phyloP scores from a whole-genome alignment of 1,139 yeast species.

The Neolecta irregularis region DNA sequence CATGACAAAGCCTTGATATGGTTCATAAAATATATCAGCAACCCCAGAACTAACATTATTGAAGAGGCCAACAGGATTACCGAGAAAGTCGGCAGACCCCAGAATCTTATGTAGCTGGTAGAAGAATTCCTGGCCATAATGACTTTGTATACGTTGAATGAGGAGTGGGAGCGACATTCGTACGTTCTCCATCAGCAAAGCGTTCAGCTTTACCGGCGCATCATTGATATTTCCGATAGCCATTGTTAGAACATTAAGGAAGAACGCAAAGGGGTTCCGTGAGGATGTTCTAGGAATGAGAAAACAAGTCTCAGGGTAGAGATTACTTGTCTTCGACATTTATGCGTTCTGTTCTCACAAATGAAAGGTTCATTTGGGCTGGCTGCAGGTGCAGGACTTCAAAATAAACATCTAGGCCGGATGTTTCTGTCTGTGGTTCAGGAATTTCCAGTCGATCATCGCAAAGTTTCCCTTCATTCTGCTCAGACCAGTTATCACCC shows the following conservation, averaged over 20 bases:
- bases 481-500: conserved; percentile 26
- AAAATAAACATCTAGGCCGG: conserved; percentile 66
- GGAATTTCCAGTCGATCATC: conserved; percentile 53
- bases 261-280: conserved; percentile 49
- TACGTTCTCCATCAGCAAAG: conserved; percentile 74
- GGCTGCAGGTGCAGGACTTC: conserved; percentile 91
- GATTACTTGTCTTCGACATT: conserved; percentile 36
- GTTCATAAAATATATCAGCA: conserved; percentile 90
- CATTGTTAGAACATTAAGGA: conserved; percentile 82
- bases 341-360: conserved; percentile 75
- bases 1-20: conserved; percentile 86
- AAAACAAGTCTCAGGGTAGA: background rate
- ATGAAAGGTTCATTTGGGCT: conserved; percentile 70
- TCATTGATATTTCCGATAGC: conserved; percentile 94
- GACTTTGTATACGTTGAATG: conserved; percentile 57
- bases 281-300: conserved; percentile 27
- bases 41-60: conserved; percentile 89
- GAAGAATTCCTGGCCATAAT: conserved; percentile 82
- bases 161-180: conserved; percentile 71
- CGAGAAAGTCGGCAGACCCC: conserved; percentile 92
- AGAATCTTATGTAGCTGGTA: conserved; percentile 84
- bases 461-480: conserved; percentile 32
- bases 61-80: conserved; percentile 93
- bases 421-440: conserved; percentile 45
- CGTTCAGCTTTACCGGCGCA: conserved; percentile 84